Conservation (phyloP, 106 monocot genomes). For the Alisma plantagoaquatica region DNA sequence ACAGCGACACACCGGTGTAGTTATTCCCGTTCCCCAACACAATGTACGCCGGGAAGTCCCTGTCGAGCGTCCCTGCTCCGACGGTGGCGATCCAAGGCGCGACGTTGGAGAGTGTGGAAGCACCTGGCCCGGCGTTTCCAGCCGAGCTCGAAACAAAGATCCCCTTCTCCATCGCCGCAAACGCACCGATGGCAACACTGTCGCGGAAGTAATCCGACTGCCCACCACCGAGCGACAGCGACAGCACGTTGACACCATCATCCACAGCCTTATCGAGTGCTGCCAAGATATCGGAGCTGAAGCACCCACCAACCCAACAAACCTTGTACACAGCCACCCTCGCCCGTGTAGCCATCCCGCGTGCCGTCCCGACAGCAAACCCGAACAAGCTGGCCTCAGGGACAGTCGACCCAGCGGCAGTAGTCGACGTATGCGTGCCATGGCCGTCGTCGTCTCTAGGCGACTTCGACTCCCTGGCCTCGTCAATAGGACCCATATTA, state of each 20-base stretch:
- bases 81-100: constrained; percentile 98
- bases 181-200: constrained; percentile 76
- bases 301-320: constrained; percentile 91
- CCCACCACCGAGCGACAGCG: constrained; percentile 90
- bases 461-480: constrained; percentile 57
- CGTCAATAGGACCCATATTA: constrained; percentile 68
- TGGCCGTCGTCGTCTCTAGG: constrained; percentile 90
- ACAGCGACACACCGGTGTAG: constrained; percentile 84
- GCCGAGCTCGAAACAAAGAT: constrained; percentile 91
- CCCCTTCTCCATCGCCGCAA: constrained; percentile 79
- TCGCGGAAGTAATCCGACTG: constrained; percentile 77
- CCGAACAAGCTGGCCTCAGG: constrained; percentile 56
- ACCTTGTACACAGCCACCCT: constrained; percentile 91
- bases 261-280: constrained; percentile 77
- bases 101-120: constrained; percentile 61
- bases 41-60: constrained; percentile 81
- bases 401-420: constrained; percentile 70
- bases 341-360: constrained; percentile 65
- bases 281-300: constrained; percentile 89
- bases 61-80: constrained; percentile 87
- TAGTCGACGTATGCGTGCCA: constrained; percentile 87
- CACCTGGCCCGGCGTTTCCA: constrained; percentile 71
- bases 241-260: constrained; percentile 77
- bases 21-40: constrained; percentile 72
- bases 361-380: constrained; percentile 75